Conservation (phyloP, 1,139 yeast genomes). For the Blastobotrys elegans region DNA sequence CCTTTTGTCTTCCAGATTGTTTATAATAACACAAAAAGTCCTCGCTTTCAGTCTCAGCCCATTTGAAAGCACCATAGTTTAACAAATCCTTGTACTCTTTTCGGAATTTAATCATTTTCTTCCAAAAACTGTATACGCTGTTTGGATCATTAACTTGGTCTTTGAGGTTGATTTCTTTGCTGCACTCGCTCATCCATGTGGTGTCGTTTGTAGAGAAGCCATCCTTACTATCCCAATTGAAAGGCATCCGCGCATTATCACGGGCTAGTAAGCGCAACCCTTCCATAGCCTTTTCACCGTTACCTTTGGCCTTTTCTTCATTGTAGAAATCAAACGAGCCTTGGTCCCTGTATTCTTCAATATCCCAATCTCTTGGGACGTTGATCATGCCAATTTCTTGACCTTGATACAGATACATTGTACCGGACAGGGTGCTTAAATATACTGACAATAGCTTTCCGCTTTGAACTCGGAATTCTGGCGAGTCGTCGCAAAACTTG, state of each 20-base stretch:
- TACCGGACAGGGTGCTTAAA: constrained; percentile 48
- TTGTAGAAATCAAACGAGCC: constrained; percentile 34
- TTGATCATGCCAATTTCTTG: constrained; percentile 59
- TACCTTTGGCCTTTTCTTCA: constrained; percentile 34
- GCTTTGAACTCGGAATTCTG: constrained; percentile 3
- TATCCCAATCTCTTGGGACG: constrained; percentile 44
- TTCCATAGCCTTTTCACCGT: constrained; percentile 34
- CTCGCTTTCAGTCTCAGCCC: constrained; percentile 2
- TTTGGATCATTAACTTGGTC: constrained; percentile 44
- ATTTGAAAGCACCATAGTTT: constrained; percentile 46
- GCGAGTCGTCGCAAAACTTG: not conserved
- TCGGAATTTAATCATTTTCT: constrained; percentile 42
- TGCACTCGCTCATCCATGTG: constrained; percentile 47
- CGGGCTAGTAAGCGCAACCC: constrained; percentile 29
- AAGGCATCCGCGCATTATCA: constrained; percentile 56
- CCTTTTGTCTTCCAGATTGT: not conserved
- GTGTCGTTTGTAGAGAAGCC: constrained; percentile 45
- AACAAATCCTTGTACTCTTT: constrained; percentile 43
- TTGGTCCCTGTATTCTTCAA: constrained; percentile 43
- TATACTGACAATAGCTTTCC: constrained; percentile 48
- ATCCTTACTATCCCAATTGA: constrained; percentile 51
- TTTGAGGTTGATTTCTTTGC: constrained; percentile 46
- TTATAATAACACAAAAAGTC: constrained; percentile 2
- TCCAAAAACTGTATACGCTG: constrained; percentile 47
- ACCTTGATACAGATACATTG: constrained; percentile 54